phyloP scores from a whole-genome alignment of 1,284 basidiomycete genomes.

The Mycena citricolor region DNA sequence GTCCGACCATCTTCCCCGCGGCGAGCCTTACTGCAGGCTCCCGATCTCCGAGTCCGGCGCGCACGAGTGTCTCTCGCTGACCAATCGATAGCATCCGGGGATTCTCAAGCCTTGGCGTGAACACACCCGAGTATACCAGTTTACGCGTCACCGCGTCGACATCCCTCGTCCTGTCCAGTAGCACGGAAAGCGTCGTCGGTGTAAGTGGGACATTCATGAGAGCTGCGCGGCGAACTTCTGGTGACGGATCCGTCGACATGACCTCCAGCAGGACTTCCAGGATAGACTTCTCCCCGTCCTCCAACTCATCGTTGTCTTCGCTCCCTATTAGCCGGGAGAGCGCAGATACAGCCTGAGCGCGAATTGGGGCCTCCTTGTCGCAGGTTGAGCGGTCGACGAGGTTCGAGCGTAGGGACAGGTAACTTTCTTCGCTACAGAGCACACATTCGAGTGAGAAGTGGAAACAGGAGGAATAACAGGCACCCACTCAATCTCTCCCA shows the following conservation, averaged over 20 bases:
- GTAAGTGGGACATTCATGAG: constrained; percentile 75
- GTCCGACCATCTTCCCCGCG: constrained; percentile 68
- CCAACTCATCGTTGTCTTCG: constrained; percentile 64
- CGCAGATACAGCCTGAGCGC: constrained; percentile 82
- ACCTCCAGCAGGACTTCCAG: constrained; percentile 69
- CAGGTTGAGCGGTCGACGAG: constrained; percentile 77
- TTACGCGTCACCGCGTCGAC: constrained; percentile 80
- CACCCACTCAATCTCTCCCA: constrained; percentile 85
- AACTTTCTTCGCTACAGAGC: constrained; percentile 80
- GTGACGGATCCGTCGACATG: constrained; percentile 72
- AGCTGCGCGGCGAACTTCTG: constrained; percentile 87
- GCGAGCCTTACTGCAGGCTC: constrained; percentile 77
- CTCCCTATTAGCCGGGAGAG: constrained; percentile 78
- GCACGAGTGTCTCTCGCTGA: constrained; percentile 77
- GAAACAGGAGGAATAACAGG: neutral
- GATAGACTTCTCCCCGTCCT: constrained; percentile 59
- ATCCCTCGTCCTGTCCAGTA: constrained; percentile 83
- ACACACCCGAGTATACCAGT: constrained; percentile 72
- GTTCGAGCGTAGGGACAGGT: constrained; percentile 59
- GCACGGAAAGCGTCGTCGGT: constrained; percentile 55
- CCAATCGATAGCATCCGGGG: constrained; percentile 66
- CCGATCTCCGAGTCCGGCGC: constrained; percentile 85
- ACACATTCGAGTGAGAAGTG: constrained; percentile 5
- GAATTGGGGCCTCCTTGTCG: constrained; percentile 83
- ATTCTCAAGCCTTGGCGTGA: constrained; percentile 39